Evolutionary conservation across 2,329 filamentous ascomycete genomes (phyloP).

Genomic region (Xylariaceae sp.): DNA sequence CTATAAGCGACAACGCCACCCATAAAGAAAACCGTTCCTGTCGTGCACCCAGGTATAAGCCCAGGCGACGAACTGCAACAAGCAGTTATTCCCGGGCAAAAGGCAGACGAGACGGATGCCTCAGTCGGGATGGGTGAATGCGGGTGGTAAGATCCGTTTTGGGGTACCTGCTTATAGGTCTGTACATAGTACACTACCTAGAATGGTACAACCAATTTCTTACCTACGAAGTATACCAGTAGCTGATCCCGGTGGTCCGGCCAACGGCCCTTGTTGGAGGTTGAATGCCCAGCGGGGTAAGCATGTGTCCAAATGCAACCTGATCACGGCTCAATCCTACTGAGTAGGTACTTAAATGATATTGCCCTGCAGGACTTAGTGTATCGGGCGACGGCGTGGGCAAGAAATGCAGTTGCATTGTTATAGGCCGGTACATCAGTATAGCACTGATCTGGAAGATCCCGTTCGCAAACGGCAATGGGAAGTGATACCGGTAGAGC

Average conservation of each 20-base stretch:
- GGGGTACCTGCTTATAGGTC: background rate
- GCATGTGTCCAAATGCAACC: too few species aligned
- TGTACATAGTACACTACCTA: background rate
- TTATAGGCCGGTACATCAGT: too few species aligned
- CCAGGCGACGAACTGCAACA: conserved; percentile 10
- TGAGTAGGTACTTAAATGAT: too few species aligned
- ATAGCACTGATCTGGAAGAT: too few species aligned
- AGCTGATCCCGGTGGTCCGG: background rate
- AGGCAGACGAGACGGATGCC: conserved; percentile 3
- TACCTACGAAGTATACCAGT: background rate
- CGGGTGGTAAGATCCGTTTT: background rate
- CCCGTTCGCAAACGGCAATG: too few species aligned
- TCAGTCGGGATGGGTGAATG: conserved; percentile 5
- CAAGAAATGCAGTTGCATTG: too few species aligned
- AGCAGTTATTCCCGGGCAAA: conserved; percentile 5
- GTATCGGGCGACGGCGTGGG: too few species aligned
- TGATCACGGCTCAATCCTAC: too few species aligned
- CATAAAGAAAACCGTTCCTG: conserved; percentile 9
- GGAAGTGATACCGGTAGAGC: too few species aligned
- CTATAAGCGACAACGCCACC: too few species aligned
- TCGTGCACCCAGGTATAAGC: conserved; percentile 15
- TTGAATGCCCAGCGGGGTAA: background rate
- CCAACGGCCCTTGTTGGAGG: background rate
- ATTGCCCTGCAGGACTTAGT: too few species aligned
- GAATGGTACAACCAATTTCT: background rate